Evolutionary conservation across 2,329 filamentous ascomycete genomes (phyloP).

Genomic region (Neopestalotiopsis sp.): DNA sequence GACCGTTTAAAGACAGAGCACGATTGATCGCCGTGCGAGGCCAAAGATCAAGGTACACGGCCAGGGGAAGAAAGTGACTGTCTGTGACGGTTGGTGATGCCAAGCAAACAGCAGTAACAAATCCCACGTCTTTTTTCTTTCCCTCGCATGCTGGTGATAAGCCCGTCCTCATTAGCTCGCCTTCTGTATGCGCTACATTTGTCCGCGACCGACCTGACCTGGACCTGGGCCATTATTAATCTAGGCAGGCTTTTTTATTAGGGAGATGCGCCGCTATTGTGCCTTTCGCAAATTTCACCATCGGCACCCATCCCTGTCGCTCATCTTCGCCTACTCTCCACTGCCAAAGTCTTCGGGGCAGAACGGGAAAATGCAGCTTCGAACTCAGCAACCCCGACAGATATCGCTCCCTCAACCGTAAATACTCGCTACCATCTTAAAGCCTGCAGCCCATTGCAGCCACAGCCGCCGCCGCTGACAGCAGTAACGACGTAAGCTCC

Average conservation of each 20-base stretch:
- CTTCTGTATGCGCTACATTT: conserved; percentile 4
- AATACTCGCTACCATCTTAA: background rate
- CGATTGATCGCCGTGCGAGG: conserved; percentile 1
- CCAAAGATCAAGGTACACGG: background rate
- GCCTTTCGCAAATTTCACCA: background rate
- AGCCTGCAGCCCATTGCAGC: background rate
- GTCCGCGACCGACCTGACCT: background rate
- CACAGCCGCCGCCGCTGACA: background rate
- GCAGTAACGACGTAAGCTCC: background rate
- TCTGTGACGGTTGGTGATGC: background rate
- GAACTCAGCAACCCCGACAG: background rate
- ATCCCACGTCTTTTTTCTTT: background rate
- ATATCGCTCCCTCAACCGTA: background rate
- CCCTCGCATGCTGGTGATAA: background rate
- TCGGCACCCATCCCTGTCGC: conserved; percentile 12
- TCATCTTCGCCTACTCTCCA: conserved; percentile 2
- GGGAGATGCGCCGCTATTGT: background rate
- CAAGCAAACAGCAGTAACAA: conserved; percentile 1
- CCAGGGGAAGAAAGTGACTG: background rate
- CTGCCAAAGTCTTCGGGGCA: conserved; percentile 13
- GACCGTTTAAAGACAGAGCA: background rate
- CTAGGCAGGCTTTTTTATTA: background rate
- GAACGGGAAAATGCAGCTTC: conserved; percentile 3
- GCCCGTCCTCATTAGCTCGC: background rate
- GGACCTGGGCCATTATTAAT: background rate